These are phyloP conservation scores for Tulasnella sp. DNA, from an alignment of 768 basidiomycete species.

Conservation along the genomic window DNA sequence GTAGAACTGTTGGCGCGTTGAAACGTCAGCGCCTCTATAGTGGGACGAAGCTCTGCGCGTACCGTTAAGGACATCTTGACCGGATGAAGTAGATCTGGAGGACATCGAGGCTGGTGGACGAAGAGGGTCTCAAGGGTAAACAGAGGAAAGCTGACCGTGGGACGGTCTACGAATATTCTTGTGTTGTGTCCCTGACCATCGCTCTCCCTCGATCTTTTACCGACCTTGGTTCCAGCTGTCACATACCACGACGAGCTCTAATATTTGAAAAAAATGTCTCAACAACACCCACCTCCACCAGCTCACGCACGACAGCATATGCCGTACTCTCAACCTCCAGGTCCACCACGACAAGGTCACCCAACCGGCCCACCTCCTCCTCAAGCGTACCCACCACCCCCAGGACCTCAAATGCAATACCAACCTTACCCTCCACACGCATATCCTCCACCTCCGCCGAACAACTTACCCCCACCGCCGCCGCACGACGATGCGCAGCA, in stretches of 20 bases:
- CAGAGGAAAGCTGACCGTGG: background rate
- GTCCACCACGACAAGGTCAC: background rate
- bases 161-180: background rate
- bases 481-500: background rate
- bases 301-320: background rate
- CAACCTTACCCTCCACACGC: background rate
- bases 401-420: background rate
- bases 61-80: background rate
- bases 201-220: background rate
- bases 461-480: background rate
- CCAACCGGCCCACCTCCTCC: background rate
- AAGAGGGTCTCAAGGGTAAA: background rate
- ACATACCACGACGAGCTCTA: background rate
- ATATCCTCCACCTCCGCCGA: background rate
- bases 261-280: background rate
- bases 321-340: background rate
- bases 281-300: background rate
- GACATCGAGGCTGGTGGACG: too few species aligned
- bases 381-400: background rate
- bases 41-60: background rate
- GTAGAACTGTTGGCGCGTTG: conserved; percentile 41
- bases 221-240: background rate
- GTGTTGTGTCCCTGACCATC: background rate
- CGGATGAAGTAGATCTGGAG: background rate
- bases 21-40: background rate